Percentiles rank a stretch among this genome's conserved stretches.
Evolutionary conservation across 768 basidiomycete species (phyloP).

Genomic region (Phlegmacium glaucopus): DNA sequence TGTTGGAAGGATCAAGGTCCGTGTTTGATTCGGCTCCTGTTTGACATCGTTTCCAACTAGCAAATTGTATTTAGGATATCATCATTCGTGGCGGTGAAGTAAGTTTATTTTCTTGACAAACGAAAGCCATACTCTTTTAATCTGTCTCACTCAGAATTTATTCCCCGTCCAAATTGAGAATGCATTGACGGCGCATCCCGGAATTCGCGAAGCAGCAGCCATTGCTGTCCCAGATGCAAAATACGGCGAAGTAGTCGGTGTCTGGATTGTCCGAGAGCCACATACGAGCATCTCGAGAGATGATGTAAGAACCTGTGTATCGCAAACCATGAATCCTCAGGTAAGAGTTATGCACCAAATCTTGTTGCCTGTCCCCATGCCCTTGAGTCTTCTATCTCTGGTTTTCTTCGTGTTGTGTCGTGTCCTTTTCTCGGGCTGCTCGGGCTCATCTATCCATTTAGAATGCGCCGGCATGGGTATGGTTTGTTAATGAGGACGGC

Average conservation of each 20-base stretch:
- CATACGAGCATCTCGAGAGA: conserved; percentile 40
- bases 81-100: conserved; percentile 88
- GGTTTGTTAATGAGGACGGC: conserved; percentile 74
- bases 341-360: conserved; percentile 31
- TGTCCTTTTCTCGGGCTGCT: no score
- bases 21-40: neutral
- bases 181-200: conserved; percentile 49
- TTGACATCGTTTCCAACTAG: neutral
- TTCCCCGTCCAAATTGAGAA: conserved; percentile 88
- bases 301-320: conserved; percentile 52
- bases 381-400: no score
- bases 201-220: conserved; percentile 68
- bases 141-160: conserved; percentile 51
- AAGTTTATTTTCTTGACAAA: conserved; percentile 5
- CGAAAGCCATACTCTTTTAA: neutral
- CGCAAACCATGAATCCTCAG: conserved; percentile 73
- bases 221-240: conserved; percentile 65
- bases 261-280: conserved; percentile 63
- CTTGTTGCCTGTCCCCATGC: no score
- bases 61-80: conserved; percentile 49
- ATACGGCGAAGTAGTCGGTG: conserved; percentile 80
- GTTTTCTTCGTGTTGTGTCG: no score
- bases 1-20: conserved; percentile 74
- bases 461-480: conserved; percentile 82
- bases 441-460: no score